phyloP scores from a whole-genome alignment of 345 rosid species.

The Pistacia vera region DNA sequence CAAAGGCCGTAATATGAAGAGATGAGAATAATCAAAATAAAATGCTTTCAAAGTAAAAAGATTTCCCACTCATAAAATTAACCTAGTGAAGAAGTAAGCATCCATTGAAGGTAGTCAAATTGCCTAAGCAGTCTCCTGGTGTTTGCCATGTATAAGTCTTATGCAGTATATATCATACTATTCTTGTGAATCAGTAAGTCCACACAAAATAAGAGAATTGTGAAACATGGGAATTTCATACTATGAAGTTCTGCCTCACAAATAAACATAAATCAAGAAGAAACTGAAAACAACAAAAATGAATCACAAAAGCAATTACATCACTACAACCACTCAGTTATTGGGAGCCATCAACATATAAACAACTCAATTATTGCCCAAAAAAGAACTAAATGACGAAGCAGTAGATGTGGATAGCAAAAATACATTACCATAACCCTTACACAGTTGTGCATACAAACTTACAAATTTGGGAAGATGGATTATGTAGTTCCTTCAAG shows the following conservation, averaged over 20 bases:
- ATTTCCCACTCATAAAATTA: neutral
- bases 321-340: neutral
- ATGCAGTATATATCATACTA: neutral
- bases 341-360: neutral
- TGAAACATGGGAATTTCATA: neutral
- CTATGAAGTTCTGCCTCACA: neutral
- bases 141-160: neutral
- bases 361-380: neutral
- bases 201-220: neutral
- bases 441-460: neutral
- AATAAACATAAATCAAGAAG: neutral
- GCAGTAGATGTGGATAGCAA: neutral
- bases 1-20: neutral
- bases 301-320: neutral
- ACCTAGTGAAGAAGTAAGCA: slow-evolving; percentile 2
- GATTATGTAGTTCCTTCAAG: neutral
- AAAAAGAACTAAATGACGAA: neutral
- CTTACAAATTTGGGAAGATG: neutral
- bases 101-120: neutral
- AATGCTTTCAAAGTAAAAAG: neutral
- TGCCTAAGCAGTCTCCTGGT: neutral
- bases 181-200: neutral
- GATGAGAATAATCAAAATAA: neutral
- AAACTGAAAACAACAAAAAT: neutral
- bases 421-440: neutral